Percentiles rank a stretch among this genome's conserved stretches.
phyloP scores from a whole-genome alignment of 257 asterid species.

The Ilex asprella region DNA sequence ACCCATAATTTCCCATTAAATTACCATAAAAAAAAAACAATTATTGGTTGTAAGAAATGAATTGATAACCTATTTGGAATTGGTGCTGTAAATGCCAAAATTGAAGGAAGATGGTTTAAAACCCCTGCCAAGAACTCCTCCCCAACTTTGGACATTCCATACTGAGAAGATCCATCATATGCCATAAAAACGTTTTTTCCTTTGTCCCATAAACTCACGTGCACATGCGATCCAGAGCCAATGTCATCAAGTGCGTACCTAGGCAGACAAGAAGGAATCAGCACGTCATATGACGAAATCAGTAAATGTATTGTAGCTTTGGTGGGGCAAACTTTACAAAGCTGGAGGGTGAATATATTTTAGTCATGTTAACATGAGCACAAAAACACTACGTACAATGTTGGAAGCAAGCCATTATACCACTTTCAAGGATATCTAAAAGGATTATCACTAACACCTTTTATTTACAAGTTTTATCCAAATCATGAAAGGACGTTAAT shows the following conservation, averaged over 20 bases:
- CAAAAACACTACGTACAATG: too few relatives aligned
- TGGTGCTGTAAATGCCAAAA: conserved; percentile 87
- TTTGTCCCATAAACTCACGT: conserved; percentile 67
- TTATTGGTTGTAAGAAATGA: background rate
- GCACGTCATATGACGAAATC: conserved; percentile 7
- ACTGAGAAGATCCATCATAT: conserved; percentile 34
- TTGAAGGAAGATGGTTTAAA: conserved; percentile 79
- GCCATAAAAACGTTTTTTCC: conserved; percentile 76
- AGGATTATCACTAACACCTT: too few relatives aligned
- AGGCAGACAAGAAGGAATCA: conserved; percentile 9
- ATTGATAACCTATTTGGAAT: conserved; percentile 67
- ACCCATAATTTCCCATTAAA: too few relatives aligned
- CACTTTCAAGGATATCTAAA: too few relatives aligned
- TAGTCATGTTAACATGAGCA: too few relatives aligned
- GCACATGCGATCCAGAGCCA: conserved; percentile 96
- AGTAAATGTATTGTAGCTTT: background rate
- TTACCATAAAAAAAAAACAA: background rate
- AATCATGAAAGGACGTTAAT: too few relatives aligned
- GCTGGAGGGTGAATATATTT: background rate
- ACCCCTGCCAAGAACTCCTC: conserved; percentile 98
- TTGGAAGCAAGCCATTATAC: too few relatives aligned
- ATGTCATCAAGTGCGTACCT: conserved; percentile 70
- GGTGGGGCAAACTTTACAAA: background rate
- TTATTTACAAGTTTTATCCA: too few relatives aligned
- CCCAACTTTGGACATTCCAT: conserved; percentile 75